Conservation (phyloP, 306 rosid genomes). For the Vigna angularis region DNA sequence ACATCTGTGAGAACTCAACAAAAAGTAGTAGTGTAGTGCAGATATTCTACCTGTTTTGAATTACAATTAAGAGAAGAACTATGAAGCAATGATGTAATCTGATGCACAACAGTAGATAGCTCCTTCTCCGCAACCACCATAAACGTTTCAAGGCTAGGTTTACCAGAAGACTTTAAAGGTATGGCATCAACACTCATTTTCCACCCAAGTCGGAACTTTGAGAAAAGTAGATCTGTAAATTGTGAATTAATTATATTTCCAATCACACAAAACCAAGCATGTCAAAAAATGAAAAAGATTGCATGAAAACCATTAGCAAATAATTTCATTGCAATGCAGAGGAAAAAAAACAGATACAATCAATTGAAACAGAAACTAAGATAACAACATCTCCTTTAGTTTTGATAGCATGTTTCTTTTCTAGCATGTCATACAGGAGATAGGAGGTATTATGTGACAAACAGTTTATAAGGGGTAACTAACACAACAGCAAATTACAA, state of each 20-base stretch:
- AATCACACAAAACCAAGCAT: constrained; percentile 32
- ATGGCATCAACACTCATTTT: constrained; percentile 78
- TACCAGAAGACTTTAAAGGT: constrained; percentile 65
- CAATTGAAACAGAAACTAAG: constrained; percentile 28
- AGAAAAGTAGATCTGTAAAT: constrained; percentile 78
- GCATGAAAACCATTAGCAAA: constrained; percentile 36
- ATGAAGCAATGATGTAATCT: constrained; percentile 63
- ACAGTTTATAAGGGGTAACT: not conserved
- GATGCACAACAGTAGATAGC: constrained; percentile 60
- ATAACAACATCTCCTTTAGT: not conserved
- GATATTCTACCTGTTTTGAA: constrained; percentile 73
- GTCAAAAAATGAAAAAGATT: not conserved
- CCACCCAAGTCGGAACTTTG: constrained; percentile 90
- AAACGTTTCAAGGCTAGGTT: constrained; percentile 80
- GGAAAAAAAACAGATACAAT: constrained; percentile 9
- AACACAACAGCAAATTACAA: constrained; percentile 5
- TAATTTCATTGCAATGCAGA: constrained; percentile 4
- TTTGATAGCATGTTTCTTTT: not conserved
- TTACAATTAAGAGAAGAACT: constrained; percentile 58
- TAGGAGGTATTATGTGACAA: not conserved
- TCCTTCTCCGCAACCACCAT: constrained; percentile 87
- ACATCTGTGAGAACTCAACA: constrained; percentile 18
- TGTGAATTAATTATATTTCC: constrained; percentile 2
- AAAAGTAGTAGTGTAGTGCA: not conserved
- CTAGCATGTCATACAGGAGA: constrained; percentile 5